Percentiles rank a stretch among this genome's conserved stretches.
Evolutionary conservation across 2,329 filamentous ascomycete genomes (phyloP).

Genomic region (Cadophora luteo-olivacea): DNA sequence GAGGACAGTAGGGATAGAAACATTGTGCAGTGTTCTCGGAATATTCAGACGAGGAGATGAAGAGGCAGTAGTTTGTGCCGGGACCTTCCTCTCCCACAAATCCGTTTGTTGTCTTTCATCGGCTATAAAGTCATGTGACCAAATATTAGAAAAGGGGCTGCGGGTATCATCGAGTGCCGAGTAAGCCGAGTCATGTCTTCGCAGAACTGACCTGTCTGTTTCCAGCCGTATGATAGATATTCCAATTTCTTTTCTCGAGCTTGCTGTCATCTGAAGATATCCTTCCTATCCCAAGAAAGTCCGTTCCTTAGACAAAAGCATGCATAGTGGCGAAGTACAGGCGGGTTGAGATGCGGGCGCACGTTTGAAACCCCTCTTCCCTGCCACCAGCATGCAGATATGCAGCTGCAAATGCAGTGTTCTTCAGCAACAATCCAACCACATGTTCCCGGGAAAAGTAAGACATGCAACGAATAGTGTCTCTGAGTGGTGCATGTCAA

Average conservation of each 20-base stretch:
- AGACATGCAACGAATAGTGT: not conserved
- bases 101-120: not conserved
- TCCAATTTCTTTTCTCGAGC: not conserved
- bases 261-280: not conserved
- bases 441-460: constrained; percentile 4
- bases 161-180: not conserved
- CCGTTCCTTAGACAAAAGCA: not conserved
- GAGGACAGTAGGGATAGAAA: no score
- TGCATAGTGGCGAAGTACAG: not conserved
- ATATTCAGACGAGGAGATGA: no score
- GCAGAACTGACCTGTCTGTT: not conserved
- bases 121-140: not conserved
- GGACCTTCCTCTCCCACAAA: no score
- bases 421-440: not conserved
- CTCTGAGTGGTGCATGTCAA: not conserved
- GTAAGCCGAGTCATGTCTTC: no score
- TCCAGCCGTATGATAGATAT: not conserved
- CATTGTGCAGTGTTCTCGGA: no score
- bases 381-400: constrained; percentile 10
- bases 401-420: not conserved
- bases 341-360: not conserved
- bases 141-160: not conserved
- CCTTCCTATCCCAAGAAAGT: not conserved
- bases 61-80: no score
- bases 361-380: constrained; percentile 13